Evolutionary conservation across 2,329 filamentous ascomycete species (phyloP), one percentile per base, ranked within the genome.

Genomic region (Arthrobotrys sinensis): DNA sequence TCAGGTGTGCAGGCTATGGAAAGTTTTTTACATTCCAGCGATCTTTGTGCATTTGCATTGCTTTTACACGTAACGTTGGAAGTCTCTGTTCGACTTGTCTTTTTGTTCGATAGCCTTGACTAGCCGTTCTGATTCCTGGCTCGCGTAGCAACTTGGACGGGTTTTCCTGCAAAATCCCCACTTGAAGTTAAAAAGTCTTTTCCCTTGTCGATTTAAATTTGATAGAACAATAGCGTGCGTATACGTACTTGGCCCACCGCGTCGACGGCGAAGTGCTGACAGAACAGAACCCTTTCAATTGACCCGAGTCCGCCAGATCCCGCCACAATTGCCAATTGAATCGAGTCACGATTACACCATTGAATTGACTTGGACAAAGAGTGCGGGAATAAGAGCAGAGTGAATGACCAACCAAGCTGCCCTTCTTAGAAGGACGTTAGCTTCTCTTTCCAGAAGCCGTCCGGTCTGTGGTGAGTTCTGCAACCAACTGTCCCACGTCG

Each of bases 401-500:
- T 77, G 65, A 67, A 72, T 79, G 66, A 66, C 72, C 66, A 66
- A 67, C 76, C 76, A 70, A 78, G 75, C 75, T 78, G 75, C 75
- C 75, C 67, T 78, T 78, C 75, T 72, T n/a, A 78, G 75, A 78
- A 78, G 75, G 73, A 78, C 73, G 62, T 78, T 72, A 72, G 67
- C 62, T 36, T 52, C 71, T 76, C 64, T 75, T 75, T 75, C 70
- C 52, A 75, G 70, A 67, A 75, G 70, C 43, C 70, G 63, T 55
- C 34, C 46, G 19, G 52, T 68, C 43, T 63, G 16, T 21, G 36
- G 57, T 36, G 38, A 53, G 52, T 57, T 60, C 14, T n/a, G 12
- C 19, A 38, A 16, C 43, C 40, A 43, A n/a, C 50, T 34, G 55
- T 60, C 19, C 48, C 24, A 38, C 40, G 21, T 40, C 28, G 52